Conservation (phyloP, 768 basidiomycete genomes). For the Chalciporus pseudorubinellus region DNA sequence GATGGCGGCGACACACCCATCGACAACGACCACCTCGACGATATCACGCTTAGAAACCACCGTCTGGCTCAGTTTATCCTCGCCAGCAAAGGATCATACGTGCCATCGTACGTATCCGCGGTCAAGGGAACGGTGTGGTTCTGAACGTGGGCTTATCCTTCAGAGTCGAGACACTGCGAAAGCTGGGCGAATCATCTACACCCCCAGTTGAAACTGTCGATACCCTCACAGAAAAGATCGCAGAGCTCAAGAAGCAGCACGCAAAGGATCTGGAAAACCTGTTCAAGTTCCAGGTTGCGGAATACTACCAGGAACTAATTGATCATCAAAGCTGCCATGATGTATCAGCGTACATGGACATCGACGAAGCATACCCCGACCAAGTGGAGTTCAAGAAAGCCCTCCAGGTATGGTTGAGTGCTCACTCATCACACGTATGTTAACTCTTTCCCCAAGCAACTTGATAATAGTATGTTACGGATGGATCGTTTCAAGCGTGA, state of each 20-base stretch:
- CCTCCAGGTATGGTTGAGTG: conserved; percentile 16
- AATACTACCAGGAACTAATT: conserved; percentile 34
- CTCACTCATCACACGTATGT: no score
- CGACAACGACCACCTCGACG: conserved; percentile 20
- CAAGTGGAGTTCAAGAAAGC: conserved; percentile 28
- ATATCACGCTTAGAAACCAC: conserved; percentile 30
- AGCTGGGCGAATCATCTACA: conserved; percentile 16
- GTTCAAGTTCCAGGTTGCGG: conserved; percentile 27
- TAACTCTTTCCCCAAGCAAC: conserved; percentile 13
- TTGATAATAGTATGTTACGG: conserved; percentile 16
- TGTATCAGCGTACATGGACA: conserved; percentile 27
- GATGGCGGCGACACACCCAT: conserved; percentile 9
- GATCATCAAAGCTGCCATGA: conserved; percentile 28
- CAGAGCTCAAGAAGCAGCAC: conserved; percentile 30
- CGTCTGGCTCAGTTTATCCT: conserved; percentile 41
- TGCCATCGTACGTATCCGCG: conserved; percentile 38
- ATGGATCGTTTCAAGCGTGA: conserved; percentile 24
- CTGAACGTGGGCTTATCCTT: background rate
- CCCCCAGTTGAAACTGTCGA: conserved; percentile 25
- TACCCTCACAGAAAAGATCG: conserved; percentile 28
- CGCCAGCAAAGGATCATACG: conserved; percentile 36
- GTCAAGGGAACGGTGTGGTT: no score
- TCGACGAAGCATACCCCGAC: conserved; percentile 23
- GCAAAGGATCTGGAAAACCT: conserved; percentile 30
- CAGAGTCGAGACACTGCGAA: conserved; percentile 22